phyloP scores from a whole-genome alignment of 176 grass and related monocot species.

The Aegilops speltoides region DNA sequence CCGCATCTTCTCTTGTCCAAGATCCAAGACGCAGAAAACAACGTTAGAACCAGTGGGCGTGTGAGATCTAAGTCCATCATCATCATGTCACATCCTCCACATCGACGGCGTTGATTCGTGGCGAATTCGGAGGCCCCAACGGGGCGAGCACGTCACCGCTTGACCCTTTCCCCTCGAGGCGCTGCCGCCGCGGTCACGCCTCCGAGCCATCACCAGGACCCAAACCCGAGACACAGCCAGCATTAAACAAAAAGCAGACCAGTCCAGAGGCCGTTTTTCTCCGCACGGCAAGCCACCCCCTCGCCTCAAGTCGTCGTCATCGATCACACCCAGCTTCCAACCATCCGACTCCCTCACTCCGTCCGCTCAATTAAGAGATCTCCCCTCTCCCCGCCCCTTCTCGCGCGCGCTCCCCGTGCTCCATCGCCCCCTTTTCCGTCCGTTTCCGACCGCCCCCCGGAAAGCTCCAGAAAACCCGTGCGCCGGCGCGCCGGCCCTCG shows the following conservation, averaged over 20 bases:
- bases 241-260: neutral
- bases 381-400: neutral
- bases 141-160: neutral
- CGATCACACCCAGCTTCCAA: neutral
- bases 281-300: neutral
- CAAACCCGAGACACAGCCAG: neutral
- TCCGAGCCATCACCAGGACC: no score
- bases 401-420: neutral
- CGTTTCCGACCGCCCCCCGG: constrained; percentile 2
- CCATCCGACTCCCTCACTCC: neutral
- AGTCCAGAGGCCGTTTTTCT: neutral
- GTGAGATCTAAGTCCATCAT: neutral
- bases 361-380: constrained; percentile 1
- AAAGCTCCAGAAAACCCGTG: neutral
- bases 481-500: neutral
- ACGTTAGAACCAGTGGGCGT: neutral
- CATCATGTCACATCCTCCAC: no score
- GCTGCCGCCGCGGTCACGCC: neutral
- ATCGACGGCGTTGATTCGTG: neutral
- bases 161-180: neutral
- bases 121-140: neutral
- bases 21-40: neutral
- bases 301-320: neutral
- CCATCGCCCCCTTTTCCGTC: neutral
- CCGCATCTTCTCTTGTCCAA: neutral